Evolutionary conservation across 2,329 filamentous ascomycete species (phyloP), one percentile per base, ranked within the genome.

Genomic region (Sporothrix sp.): DNA sequence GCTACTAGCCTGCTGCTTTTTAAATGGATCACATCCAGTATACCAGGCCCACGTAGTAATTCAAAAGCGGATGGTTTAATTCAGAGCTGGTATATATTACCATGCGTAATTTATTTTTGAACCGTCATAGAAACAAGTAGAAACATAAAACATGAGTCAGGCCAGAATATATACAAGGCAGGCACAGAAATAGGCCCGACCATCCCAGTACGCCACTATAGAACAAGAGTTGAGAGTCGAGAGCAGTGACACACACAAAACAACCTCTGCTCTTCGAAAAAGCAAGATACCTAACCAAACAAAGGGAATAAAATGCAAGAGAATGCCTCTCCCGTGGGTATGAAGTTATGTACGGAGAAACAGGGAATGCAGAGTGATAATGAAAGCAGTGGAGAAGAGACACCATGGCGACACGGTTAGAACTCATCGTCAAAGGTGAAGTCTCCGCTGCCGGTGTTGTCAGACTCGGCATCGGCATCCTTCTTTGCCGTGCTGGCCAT

Each of bases 401-500:
- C 7, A 54, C 35, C 39, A 37, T 11, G 51, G 54, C 53, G 53
- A 62, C 40, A 44, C 56, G 65, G 75, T 76, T 87, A 97, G 66
- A 98, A 98, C 73, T 98, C 93, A 59, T 97, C 91, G 60, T 97
- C 90, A 62, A 98, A 97, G 67, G 71, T 77, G 73, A 98, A 94
- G 72, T 91, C 88, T 57, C 87, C 86, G 33, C 77, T 78, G 57
- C 81, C 80, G 62, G 76, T 74, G 57, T 81, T 69, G 46, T 68
- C 60, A 20, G 62, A 68, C 42, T 67, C 58, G 18, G 64, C 60
- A 6, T 66, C 67, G 9, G 74, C 68, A 18, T 76, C 72, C 57
- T 68, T 59, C 67, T 85, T 83, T 75, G 89, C 89, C 61, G 84
- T 86, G 73, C 86, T 90, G 63, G 84, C 84, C 88, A 98, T 95